Percentiles rank a stretch among this genome's conserved stretches.
phyloP scores from a whole-genome alignment of 345 rosid genomes.

The Chamaenerion angustifolium region DNA sequence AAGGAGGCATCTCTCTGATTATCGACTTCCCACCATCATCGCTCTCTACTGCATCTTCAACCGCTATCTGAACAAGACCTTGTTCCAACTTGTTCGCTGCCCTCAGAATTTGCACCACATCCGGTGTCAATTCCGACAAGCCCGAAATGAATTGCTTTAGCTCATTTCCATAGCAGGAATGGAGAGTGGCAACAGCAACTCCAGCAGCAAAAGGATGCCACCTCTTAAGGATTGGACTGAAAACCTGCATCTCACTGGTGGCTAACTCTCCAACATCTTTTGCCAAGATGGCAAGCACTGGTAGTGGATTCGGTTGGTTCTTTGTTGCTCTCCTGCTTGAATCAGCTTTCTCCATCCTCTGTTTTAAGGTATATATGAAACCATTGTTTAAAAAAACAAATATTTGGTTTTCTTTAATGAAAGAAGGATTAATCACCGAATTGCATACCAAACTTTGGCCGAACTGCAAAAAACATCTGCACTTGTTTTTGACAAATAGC shows the following conservation, averaged over 20 bases:
- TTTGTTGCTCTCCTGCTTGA: constrained; percentile 88
- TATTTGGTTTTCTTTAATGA: no score
- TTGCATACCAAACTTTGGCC: no score
- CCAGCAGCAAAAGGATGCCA: constrained; percentile 99
- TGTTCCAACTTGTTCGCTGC: constrained; percentile 93
- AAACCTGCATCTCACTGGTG: constrained; percentile 55
- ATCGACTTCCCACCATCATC: constrained; percentile 98
- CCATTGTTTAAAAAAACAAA: background rate
- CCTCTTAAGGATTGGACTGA: constrained; percentile 83
- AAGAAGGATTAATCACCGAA: no score
- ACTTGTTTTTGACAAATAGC: no score
- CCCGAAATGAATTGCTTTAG: constrained; percentile 74
- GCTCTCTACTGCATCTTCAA: constrained; percentile 92
- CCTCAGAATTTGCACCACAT: constrained; percentile 77
- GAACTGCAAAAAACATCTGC: no score
- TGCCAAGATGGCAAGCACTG: constrained; percentile 86
- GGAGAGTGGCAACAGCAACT: constrained; percentile 95
- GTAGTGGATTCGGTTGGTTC: constrained; percentile 69
- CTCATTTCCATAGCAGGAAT: constrained; percentile 89
- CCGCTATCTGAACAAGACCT: constrained; percentile 97
- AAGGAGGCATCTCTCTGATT: constrained; percentile 98
- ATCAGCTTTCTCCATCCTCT: constrained; percentile 99
- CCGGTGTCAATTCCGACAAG: constrained; percentile 72
- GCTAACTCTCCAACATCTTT: constrained; percentile 93
- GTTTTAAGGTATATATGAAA: constrained; percentile 4